phyloP scores from a whole-genome alignment of 345 rosid species.

The Stellera chamaejasme region DNA sequence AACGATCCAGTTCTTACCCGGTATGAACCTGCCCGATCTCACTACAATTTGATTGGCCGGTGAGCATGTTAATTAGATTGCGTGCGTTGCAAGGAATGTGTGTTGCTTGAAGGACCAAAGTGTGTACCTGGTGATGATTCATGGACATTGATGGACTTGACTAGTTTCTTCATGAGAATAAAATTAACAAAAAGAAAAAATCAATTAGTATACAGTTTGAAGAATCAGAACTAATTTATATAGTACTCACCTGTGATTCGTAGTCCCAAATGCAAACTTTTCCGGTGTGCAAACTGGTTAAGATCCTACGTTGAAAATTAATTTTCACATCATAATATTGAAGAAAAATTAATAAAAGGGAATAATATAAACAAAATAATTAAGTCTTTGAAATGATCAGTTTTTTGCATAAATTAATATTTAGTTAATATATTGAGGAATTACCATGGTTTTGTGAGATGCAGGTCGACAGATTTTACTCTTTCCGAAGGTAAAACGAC shows the following conservation, averaged over 20 bases:
- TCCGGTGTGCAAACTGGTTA: background rate
- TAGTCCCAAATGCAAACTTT: background rate
- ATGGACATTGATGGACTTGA: background rate
- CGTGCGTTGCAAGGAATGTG: background rate
- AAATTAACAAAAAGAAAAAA: background rate
- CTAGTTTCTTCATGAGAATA: background rate
- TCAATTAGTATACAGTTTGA: background rate
- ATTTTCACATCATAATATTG: too few relatives aligned
- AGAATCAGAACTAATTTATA: background rate
- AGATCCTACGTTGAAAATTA: too few relatives aligned
- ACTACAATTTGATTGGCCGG: background rate
- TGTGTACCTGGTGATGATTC: background rate
- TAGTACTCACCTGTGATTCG: background rate
- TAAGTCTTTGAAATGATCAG: too few relatives aligned
- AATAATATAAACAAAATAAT: too few relatives aligned
- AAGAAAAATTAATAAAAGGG: too few relatives aligned
- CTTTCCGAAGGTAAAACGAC: too few relatives aligned
- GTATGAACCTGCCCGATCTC: background rate
- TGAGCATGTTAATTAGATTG: background rate
- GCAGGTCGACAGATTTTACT: too few relatives aligned
- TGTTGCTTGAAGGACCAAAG: background rate
- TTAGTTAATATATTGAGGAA: too few relatives aligned
- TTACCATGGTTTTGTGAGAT: too few relatives aligned
- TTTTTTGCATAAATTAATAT: too few relatives aligned
- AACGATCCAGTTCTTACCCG: slow-evolving; percentile 3